Conservation (phyloP, 2,329 filamentous ascomycete species). For the Cladosporium sp. region DNA sequence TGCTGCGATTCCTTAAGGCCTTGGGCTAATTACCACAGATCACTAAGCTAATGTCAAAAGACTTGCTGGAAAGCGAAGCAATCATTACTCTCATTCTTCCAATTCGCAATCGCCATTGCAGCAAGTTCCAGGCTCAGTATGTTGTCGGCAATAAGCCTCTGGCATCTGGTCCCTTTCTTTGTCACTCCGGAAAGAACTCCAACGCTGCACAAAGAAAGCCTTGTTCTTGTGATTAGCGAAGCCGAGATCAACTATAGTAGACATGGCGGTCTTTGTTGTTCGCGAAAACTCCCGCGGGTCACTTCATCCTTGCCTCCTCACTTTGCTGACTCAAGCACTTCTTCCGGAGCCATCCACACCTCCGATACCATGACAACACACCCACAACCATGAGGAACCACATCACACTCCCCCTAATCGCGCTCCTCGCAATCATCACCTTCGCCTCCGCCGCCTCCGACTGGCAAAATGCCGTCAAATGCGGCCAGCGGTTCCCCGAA, state of each 20-base stretch:
- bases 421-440: conserved; percentile 14
- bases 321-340: not conserved
- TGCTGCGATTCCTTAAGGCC: not conserved
- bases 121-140: not conserved
- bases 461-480: conserved; percentile 26
- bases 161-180: not conserved
- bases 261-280: not conserved
- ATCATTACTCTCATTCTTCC: not conserved
- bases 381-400: conserved; percentile 14
- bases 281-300: not conserved
- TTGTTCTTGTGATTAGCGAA: not conserved
- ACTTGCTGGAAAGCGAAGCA: not conserved
- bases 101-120: not conserved
- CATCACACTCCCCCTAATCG: conserved; percentile 3
- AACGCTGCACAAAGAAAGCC: not conserved
- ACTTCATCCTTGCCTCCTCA: not conserved
- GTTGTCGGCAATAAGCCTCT: not conserved
- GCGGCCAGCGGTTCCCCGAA: conserved; percentile 25
- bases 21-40: not conserved
- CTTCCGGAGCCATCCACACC: not conserved
- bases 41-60: not conserved
- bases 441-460: conserved; percentile 20
- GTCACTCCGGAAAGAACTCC: not conserved
- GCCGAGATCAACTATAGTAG: not conserved
- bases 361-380: not conserved